Evolutionary conservation across 2,329 filamentous ascomycete species (phyloP).

Genomic region (Diaporthe australafricana): DNA sequence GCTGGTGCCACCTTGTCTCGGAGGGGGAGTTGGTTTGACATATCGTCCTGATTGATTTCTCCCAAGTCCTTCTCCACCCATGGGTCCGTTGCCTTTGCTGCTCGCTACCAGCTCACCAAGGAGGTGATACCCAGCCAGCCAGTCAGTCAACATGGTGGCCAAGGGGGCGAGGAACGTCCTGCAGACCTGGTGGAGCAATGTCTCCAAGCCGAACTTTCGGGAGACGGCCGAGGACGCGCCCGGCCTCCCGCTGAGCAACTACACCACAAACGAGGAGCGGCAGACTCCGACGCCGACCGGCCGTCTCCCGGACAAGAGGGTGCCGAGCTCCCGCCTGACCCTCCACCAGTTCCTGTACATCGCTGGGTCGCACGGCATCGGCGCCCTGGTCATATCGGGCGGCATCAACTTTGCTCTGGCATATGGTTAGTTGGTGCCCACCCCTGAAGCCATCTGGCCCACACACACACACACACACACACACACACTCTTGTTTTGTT

Average conservation of each 20-base stretch:
- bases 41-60: constrained; percentile 1
- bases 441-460: not conserved
- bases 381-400: constrained; percentile 59
- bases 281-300: not conserved
- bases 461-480: no score
- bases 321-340: constrained; percentile 54
- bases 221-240: constrained; percentile 19
- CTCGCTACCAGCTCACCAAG: not conserved
- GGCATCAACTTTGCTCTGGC: constrained; percentile 65
- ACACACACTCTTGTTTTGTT: not conserved
- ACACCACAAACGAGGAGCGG: constrained; percentile 10
- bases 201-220: constrained; percentile 26
- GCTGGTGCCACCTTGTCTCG: not conserved
- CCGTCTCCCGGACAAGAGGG: constrained; percentile 17
- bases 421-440: constrained; percentile 52
- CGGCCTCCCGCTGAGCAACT: constrained; percentile 23
- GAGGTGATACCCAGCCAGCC: not conserved
- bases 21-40: not conserved
- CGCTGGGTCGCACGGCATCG: constrained; percentile 59
- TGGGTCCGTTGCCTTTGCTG: not conserved
- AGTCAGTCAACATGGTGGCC: no score
- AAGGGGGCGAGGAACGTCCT: constrained; percentile 21
- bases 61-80: not conserved
- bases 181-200: constrained; percentile 27
- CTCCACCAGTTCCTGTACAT: constrained; percentile 61